Conservation (phyloP, 345 rosid species). For the Sapria himalayana region DNA sequence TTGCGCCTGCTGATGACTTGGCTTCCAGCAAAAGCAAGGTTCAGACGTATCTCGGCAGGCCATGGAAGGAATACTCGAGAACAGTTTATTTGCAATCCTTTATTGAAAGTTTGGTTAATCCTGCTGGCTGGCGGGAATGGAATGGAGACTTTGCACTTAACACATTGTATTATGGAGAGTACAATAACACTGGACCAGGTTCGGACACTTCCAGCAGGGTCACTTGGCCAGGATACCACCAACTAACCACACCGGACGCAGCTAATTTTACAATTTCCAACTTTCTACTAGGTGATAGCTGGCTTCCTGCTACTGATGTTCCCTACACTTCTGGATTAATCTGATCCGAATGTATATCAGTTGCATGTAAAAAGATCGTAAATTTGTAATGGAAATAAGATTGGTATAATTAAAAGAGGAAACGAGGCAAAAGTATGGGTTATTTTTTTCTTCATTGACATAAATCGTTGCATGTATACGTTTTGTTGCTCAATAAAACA, state of each 20-base stretch:
- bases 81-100: constrained; percentile 38
- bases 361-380: constrained; percentile 15
- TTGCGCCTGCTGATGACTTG: constrained; percentile 43
- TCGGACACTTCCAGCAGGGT: constrained; percentile 37
- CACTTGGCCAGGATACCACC: constrained; percentile 46
- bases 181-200: constrained; percentile 41
- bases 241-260: constrained; percentile 40
- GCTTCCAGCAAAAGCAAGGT: constrained; percentile 23
- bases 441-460: constrained; percentile 12
- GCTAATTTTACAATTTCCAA: constrained; percentile 39
- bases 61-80: constrained; percentile 76
- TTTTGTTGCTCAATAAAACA: too few species aligned
- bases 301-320: constrained; percentile 49
- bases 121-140: constrained; percentile 68
- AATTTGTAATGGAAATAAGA: constrained; percentile 4
- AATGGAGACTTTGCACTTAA: constrained; percentile 36
- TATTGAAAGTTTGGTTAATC: constrained; percentile 30
- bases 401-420: too few species aligned
- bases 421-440: too few species aligned
- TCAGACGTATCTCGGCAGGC: constrained; percentile 54
- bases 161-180: constrained; percentile 63
- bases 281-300: constrained; percentile 43
- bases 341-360: too few species aligned
- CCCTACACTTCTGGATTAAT: constrained; percentile 23
- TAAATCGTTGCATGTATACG: constrained; percentile 4